Evolutionary conservation across 305 asterid genomes (phyloP), one percentile per base, ranked within the genome.

Genomic region (Fraxinus sp.): DNA sequence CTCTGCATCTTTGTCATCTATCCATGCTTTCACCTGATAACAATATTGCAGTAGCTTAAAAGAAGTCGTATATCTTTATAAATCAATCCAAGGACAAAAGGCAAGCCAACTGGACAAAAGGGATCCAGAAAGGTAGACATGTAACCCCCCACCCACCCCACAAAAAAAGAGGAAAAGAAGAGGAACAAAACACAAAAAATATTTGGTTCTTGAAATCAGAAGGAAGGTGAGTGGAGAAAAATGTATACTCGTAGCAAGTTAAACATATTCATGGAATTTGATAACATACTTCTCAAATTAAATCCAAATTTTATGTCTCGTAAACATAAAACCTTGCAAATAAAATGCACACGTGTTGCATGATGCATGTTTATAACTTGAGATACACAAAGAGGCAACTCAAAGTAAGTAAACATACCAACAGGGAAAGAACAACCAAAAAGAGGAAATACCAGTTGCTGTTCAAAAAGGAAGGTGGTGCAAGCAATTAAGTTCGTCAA

Each of bases 1-100:
- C 90, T 93, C 98, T 10, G 92, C 97, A 88, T 97, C 98, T 90
- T 97, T 93, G 87, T 92, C 94, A n/a, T 97, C 94, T 26, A 92
- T 80, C 98, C 98, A 93, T 82, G 98, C 93, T 86, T 94, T 97
- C 84, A 95, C 94, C 99, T 97, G 85, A 74, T 85, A 37, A 86
- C 55, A 86, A 84, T 72, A 82, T 83, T 76, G 84, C 9, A 82
- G 62, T 8, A 22, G 77, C 20, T 74, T 68, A 79, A 68, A 64
- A 59, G n/a, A 9, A 57, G 10, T 7, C 18, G 39, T 30, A 41
- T 13, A 74, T 57, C 73, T 33, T 46, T 24, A 64, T 57, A 44
- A 76, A 33, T 74, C 74, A 83, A 13, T 62, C 46, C n/a, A 85
- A 41, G 24, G 57, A 66, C 64, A 78, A 71, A 74, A 49, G 37